phyloP scores from a whole-genome alignment of 306 rosid species.

The Purshia tridentata region DNA sequence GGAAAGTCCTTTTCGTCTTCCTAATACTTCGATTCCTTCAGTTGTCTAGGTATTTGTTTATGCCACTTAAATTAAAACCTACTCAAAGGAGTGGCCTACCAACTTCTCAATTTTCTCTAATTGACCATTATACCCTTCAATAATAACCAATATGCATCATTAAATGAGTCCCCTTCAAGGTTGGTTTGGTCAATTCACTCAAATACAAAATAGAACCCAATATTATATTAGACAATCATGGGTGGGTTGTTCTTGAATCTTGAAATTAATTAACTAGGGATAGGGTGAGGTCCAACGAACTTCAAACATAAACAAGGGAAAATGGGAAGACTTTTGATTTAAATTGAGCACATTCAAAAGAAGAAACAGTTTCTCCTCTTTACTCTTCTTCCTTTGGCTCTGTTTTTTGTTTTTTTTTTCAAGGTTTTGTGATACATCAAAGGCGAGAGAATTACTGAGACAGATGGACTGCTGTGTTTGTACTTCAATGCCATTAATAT shows the following conservation, averaged over 20 bases:
- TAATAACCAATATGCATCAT: background rate
- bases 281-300: slow-evolving; percentile 36
- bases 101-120: slow-evolving; percentile 21
- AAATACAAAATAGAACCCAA: background rate
- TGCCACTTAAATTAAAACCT: slow-evolving; percentile 26
- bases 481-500: slow-evolving; percentile 58
- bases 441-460: background rate
- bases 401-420: background rate
- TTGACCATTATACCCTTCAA: slow-evolving; percentile 22
- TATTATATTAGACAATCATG: slow-evolving; percentile 43
- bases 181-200: slow-evolving; percentile 18
- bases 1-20: slow-evolving; percentile 76
- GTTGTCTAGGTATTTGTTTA: slow-evolving; percentile 22
- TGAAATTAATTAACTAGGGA: slow-evolving; percentile 16
- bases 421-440: background rate
- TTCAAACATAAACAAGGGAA: slow-evolving; percentile 5
- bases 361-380: slow-evolving; percentile 18
- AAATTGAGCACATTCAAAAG: slow-evolving; percentile 2
- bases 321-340: background rate
- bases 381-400: slow-evolving; percentile 2
- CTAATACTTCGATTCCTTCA: slow-evolving; percentile 54
- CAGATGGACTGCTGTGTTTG: slow-evolving; percentile 80
- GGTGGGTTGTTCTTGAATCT: slow-evolving; percentile 25
- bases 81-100: slow-evolving; percentile 47
- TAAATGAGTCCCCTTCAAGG: background rate